phyloP scores from a whole-genome alignment of 352 stramenopile species.

The Hyaloperonospora arabidopsidis region DNA sequence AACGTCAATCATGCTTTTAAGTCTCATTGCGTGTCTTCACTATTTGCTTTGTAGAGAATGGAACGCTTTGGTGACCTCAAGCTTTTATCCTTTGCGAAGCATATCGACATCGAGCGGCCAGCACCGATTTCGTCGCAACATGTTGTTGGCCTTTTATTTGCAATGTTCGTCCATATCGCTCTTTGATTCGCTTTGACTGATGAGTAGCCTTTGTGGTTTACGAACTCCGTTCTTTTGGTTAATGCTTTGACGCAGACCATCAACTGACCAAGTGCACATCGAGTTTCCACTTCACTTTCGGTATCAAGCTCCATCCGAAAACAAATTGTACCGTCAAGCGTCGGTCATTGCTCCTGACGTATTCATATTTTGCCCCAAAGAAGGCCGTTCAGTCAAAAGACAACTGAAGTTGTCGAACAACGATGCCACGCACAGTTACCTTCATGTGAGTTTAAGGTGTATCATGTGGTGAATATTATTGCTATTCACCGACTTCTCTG shows the following conservation, averaged over 20 bases:
- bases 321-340: constrained; percentile 29
- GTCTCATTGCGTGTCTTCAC: neutral
- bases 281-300: constrained; percentile 57
- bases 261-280: constrained; percentile 14
- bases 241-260: constrained; percentile 11
- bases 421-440: constrained; percentile 6
- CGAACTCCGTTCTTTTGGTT: neutral
- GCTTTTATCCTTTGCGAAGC: constrained; percentile 39
- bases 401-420: constrained; percentile 2
- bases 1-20: neutral
- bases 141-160: constrained; percentile 39
- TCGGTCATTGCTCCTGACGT: constrained; percentile 39
- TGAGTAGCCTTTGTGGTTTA: constrained; percentile 1
- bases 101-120: constrained; percentile 61
- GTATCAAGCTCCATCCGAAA: constrained; percentile 47
- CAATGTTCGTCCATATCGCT: constrained; percentile 24
- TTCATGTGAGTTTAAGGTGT: constrained; percentile 28
- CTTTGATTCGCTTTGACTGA: neutral
- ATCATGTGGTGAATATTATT: too few relatives aligned
- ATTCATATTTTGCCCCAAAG: constrained; percentile 30
- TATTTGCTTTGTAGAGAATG: constrained; percentile 30
- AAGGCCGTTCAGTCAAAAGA: neutral
- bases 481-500: too few relatives aligned
- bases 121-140: constrained; percentile 47
- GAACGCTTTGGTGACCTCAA: constrained; percentile 43